Base-by-base conservation (phyloP, 371 early-diverging fungal species). In the Fennellomyces sp. region DNA sequence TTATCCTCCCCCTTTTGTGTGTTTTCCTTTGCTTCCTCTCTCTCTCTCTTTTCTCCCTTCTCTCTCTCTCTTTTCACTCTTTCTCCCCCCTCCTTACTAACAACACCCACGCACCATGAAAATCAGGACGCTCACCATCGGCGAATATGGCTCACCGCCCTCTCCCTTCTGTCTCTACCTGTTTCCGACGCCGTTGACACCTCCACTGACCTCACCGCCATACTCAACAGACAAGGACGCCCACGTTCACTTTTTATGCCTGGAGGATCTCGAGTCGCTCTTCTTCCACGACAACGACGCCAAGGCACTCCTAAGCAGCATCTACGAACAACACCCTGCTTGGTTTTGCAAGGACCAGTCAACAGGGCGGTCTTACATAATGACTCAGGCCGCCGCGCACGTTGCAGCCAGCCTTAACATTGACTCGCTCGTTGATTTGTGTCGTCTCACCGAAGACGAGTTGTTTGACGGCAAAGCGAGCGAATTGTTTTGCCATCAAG, bases 151-250 rank as follows among this genome's bases (percentile, higher is more conserved):
- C 30, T 48, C 51, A 28, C 58, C 61, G 21, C 57, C 61, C 27
- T 30, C 36, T 7, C 58, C 57, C 21, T 66, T 66, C 42, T 51
- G 59, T 12, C 51, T 66, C n/a, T 62, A 62, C 28, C 27, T 57
- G 35, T 66, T 66, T 45, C 67, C 67, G 13, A 55, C 57, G 28
- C 67, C 67, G 29, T 35, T 66, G 39, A 62, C 67, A 36, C 67
- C 67, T 29, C 67, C 67, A 17, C 42, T 61, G 12, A 52, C 54
- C 5, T 48, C 58, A 15, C 48, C 62, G 28, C 54, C 61, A 45
- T 38, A 15, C 13, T 31, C 58, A 25, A 33, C 19, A 0, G 33
- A 57, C 21, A 48, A 45, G 28, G 48, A 55, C 25, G 28, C 38
- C 8, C 33, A 52, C 33, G 19, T 52, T 25, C 52, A 61, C 31